phyloP scores from a whole-genome alignment of 2,329 filamentous ascomycete species.

The Fusarium sp. region DNA sequence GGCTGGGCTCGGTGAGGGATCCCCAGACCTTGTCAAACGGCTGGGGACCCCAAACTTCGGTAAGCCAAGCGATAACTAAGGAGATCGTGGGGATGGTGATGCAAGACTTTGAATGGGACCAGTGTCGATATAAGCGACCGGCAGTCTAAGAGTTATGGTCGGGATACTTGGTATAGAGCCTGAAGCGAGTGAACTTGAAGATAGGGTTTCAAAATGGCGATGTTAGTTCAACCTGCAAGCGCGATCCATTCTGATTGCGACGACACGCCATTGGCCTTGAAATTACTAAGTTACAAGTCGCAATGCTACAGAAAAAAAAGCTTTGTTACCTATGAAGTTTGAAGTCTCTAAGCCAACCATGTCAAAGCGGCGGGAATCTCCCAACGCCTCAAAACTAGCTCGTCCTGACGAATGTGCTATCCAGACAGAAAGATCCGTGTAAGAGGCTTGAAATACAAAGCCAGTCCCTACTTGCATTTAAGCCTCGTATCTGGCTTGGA shows the following conservation, averaged over 20 bases:
- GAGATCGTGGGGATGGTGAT: constrained; percentile 13
- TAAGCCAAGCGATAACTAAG: neutral
- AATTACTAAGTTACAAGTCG: neutral
- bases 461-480: neutral
- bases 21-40: constrained; percentile 12
- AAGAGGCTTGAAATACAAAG: neutral
- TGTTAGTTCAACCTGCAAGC: neutral
- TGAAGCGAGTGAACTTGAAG: neutral
- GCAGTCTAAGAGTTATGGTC: neutral
- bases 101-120: neutral
- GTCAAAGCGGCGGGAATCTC: neutral
- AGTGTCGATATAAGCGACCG: neutral
- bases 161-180: neutral
- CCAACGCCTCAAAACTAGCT: neutral
- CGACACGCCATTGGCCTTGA: neutral
- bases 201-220: neutral
- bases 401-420: neutral
- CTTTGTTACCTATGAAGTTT: neutral
- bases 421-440: neutral
- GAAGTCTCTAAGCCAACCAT: neutral
- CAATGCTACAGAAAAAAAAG: neutral
- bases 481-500: neutral
- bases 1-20: constrained; percentile 16
- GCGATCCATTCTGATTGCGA: neutral
- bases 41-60: constrained; percentile 13